These are phyloP conservation scores for Tillandsia fasciculata DNA, from an alignment of 176 grass and related monocot genomes.

Conservation along the genomic window DNA sequence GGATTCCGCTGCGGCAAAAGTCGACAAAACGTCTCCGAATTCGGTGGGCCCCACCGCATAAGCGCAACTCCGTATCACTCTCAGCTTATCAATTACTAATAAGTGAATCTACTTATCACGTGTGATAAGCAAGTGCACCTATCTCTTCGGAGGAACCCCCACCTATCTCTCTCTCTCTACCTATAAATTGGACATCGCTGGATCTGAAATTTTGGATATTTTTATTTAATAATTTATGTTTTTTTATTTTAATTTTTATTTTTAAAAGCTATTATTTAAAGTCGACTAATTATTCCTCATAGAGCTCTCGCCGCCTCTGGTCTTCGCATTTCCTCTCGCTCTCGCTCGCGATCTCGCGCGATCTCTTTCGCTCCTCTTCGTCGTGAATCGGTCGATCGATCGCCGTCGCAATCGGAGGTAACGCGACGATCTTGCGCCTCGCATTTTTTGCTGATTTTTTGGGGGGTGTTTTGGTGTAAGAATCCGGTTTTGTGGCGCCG, in stretches of 20 bases:
- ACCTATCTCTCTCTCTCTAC: neutral
- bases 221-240: neutral
- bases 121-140: too few relatives aligned
- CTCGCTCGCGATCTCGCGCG: neutral
- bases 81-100: too few relatives aligned
- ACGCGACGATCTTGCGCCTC: neutral
- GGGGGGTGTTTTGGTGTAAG: neutral
- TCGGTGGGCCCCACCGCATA: too few relatives aligned
- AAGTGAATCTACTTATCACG: too few relatives aligned
- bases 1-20: too few relatives aligned
- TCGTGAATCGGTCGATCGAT: neutral
- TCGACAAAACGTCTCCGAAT: too few relatives aligned
- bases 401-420: neutral
- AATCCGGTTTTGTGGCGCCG: neutral
- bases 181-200: constrained; percentile 1
- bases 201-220: neutral
- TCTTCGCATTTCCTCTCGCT: neutral
- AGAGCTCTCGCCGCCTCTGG: constrained; percentile 1
- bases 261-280: neutral
- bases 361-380: neutral
- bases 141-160: too few relatives aligned
- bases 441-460: neutral
- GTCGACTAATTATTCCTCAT: neutral
- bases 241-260: neutral
- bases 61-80: too few relatives aligned